Evolutionary conservation across 768 basidiomycete species (phyloP).

Genomic region (Boletus speciosus): DNA sequence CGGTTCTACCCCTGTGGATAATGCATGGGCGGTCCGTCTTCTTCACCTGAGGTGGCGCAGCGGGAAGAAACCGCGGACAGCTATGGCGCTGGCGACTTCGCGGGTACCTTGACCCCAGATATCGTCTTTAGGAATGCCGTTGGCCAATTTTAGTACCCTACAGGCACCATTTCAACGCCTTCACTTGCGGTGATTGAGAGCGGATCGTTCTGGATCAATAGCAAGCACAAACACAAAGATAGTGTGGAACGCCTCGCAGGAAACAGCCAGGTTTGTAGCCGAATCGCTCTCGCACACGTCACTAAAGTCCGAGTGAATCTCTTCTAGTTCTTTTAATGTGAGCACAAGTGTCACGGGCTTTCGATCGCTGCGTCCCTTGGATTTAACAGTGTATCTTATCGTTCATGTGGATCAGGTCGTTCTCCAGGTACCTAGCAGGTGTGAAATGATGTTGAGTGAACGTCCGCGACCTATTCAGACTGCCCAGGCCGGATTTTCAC

Average conservation of each 20-base stretch:
- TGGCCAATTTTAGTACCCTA: slow-evolving; percentile 1
- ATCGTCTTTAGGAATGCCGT: slow-evolving; percentile 1
- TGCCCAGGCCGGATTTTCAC: slow-evolving; percentile 12
- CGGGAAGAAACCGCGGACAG: slow-evolving; percentile 11
- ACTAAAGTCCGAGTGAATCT: slow-evolving; percentile 6
- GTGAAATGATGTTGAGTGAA: neutral
- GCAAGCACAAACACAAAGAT: slow-evolving; percentile 1
- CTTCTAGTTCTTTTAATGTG: neutral
- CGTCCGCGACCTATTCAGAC: neutral
- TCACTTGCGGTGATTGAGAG: slow-evolving; percentile 17
- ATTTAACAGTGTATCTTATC: slow-evolving; percentile 2
- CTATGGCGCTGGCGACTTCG: slow-evolving; percentile 6
- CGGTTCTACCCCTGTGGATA: slow-evolving; percentile 16
- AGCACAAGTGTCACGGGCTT: neutral
- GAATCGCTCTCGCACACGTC: neutral
- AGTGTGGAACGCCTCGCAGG: neutral
- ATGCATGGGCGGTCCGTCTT: slow-evolving; percentile 4
- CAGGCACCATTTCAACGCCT: neutral
- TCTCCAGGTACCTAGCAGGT: slow-evolving; percentile 4
- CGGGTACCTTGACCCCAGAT: slow-evolving; percentile 8
- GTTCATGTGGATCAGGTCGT: slow-evolving; percentile 24
- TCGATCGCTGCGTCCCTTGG: slow-evolving; percentile 1
- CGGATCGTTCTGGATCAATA: neutral
- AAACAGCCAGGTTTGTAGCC: slow-evolving; percentile 13
- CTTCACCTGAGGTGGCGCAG: slow-evolving; percentile 11